phyloP scores from a whole-genome alignment of 768 basidiomycete genomes.

The Trametes maxima region DNA sequence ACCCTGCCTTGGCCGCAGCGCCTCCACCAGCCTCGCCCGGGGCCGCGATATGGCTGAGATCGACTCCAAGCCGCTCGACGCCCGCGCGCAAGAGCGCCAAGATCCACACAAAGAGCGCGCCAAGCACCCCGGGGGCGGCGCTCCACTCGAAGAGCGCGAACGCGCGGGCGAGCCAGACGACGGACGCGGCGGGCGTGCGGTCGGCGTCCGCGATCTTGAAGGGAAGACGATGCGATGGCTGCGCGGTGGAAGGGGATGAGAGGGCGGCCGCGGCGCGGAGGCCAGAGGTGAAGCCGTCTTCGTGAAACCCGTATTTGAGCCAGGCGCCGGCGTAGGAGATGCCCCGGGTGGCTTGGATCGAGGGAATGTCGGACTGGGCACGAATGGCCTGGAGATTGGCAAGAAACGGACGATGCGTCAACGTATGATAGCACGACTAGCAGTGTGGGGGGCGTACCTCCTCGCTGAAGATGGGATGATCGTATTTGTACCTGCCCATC shows the following conservation, averaged over 20 bases:
- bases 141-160: conserved; percentile 45
- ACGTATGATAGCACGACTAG: not conserved
- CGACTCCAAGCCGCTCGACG: conserved; percentile 6
- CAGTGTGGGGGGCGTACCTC: conserved; percentile 37
- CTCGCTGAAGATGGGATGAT: conserved; percentile 66
- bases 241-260: conserved; percentile 1
- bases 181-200: conserved; percentile 27
- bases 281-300: conserved; percentile 67
- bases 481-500: conserved; percentile 57
- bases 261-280: conserved; percentile 37
- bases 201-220: conserved; percentile 32
- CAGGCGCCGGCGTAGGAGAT: conserved; percentile 71
- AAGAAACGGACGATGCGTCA: not conserved
- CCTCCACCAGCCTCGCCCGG: not conserved
- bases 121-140: conserved; percentile 37
- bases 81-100: conserved; percentile 12
- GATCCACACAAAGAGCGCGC: conserved; percentile 26
- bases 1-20: not conserved
- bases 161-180: conserved; percentile 31
- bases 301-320: conserved; percentile 80
- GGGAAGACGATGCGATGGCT: not conserved
- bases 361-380: conserved; percentile 53
- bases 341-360: conserved; percentile 63
- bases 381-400: conserved; percentile 45
- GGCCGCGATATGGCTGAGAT: conserved; percentile 11